Evolutionary conservation across 345 rosid genomes (phyloP).

Genomic region (Arabis hirsuta): DNA sequence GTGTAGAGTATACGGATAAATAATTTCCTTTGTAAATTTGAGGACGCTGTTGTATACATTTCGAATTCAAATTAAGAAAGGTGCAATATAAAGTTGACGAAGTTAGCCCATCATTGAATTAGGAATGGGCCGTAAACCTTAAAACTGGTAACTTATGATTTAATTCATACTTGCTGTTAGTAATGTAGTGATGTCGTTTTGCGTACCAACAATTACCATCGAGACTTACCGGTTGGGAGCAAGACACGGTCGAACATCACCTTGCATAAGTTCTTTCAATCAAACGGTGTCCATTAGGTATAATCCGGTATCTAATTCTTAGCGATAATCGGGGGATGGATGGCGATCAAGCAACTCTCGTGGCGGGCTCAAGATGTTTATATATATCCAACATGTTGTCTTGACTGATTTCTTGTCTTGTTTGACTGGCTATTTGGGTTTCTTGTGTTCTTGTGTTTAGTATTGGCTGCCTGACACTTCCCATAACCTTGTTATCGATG

Average conservation of each 20-base stretch:
- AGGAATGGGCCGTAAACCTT: background rate
- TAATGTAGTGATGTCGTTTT: slow-evolving; percentile 1
- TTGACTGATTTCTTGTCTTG: background rate
- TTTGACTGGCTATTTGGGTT: background rate
- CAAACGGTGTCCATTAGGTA: background rate
- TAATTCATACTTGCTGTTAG: background rate
- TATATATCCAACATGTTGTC: background rate
- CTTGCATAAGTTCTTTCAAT: background rate
- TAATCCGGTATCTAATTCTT: background rate
- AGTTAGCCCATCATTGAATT: background rate
- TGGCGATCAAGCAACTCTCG: slow-evolving; percentile 1
- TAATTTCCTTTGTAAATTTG: background rate
- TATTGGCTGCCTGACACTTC: no score
- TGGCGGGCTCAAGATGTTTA: slow-evolving; percentile 9
- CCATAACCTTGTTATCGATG: no score
- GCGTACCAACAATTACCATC: background rate
- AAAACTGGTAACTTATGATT: no score
- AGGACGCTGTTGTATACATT: background rate
- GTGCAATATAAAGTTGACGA: background rate
- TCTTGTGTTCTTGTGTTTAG: background rate
- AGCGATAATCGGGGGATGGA: background rate
- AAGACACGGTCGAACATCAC: background rate
- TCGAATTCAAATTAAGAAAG: background rate
- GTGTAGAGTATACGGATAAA: background rate
- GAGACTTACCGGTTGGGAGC: background rate